A percentile compares a stretch with the other conserved stretches of the same genome.
phyloP scores from a whole-genome alignment of 2,329 filamentous ascomycete genomes.

The Zasmidium citrigriseum region DNA sequence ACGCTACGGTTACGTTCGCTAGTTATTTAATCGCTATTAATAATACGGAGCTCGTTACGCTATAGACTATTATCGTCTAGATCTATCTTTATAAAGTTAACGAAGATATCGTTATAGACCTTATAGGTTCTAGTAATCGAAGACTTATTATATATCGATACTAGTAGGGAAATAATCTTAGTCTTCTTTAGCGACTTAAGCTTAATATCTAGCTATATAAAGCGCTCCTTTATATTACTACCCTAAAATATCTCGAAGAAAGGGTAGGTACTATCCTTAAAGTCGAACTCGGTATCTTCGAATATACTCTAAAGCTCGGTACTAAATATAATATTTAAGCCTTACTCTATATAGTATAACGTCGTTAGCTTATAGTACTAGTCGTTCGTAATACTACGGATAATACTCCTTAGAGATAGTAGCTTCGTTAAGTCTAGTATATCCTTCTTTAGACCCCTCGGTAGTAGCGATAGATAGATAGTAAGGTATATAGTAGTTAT shows the following conservation, averaged over 20 bases:
- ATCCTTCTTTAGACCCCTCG: not conserved
- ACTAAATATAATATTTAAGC: not conserved
- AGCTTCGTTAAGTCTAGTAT: not conserved
- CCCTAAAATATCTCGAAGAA: not conserved
- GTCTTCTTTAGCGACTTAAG: not conserved
- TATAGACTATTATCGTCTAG: not conserved
- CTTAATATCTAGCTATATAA: not conserved
- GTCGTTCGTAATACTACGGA: not conserved
- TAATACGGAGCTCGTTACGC: not conserved
- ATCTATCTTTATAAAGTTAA: not conserved
- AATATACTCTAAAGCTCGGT: not conserved
- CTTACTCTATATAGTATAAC: not conserved
- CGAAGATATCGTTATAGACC: not conserved
- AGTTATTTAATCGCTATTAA: not conserved
- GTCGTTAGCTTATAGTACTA: not conserved
- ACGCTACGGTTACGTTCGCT: not conserved
- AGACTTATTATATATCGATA: constrained; percentile 4
- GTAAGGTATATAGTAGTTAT: not conserved
- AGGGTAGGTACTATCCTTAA: not conserved
- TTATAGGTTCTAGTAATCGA: constrained; percentile 2
- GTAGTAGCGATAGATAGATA: not conserved
- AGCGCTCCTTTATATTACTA: not conserved
- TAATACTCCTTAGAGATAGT: not conserved
- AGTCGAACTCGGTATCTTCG: not conserved
- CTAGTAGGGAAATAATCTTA: not conserved